Evolutionary conservation across 441 rosid genomes (phyloP).

Genomic region (Manihot esculenta): DNA sequence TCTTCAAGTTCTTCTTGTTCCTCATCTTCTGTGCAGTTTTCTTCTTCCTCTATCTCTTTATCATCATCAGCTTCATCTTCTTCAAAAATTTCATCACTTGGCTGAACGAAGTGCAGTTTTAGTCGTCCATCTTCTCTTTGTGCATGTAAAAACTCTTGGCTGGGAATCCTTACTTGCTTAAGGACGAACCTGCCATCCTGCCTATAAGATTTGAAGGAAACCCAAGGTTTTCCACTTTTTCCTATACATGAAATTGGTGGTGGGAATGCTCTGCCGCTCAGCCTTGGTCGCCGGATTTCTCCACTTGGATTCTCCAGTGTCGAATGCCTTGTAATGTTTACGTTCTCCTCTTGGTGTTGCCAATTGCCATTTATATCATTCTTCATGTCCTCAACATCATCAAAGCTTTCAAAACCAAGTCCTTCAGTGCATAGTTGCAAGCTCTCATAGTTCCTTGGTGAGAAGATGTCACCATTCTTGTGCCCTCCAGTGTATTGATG

Average conservation of each 20-base stretch:
- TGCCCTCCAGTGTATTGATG: constrained; percentile 22
- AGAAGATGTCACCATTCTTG: constrained; percentile 34
- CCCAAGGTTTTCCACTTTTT: constrained; percentile 60
- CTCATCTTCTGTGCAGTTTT: constrained; percentile 16
- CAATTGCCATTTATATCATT: constrained; percentile 29
- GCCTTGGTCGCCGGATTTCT: constrained; percentile 37
- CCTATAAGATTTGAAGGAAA: constrained; percentile 70
- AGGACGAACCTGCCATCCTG: constrained; percentile 81
- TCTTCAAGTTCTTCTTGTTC: constrained; percentile 28
- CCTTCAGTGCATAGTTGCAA: constrained; percentile 91
- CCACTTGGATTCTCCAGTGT: constrained; percentile 18
- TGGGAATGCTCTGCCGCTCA: constrained; percentile 37
- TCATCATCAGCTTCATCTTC: constrained; percentile 23
- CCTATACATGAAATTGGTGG: constrained; percentile 72
- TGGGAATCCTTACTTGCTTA: constrained; percentile 70
- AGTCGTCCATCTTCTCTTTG: constrained; percentile 76
- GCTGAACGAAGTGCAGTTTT: constrained; percentile 59
- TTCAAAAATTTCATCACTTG: constrained; percentile 41
- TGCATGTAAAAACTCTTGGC: constrained; percentile 69
- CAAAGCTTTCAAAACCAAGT: constrained; percentile 83
- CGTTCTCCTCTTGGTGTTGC: constrained; percentile 30
- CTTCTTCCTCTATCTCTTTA: constrained; percentile 35
- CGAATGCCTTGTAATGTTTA: constrained; percentile 12
- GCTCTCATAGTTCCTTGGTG: constrained; percentile 46
- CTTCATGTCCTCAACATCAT: constrained; percentile 53